phyloP scores from a whole-genome alignment of 1,139 yeast genomes.

The Fermentozyma sake region DNA sequence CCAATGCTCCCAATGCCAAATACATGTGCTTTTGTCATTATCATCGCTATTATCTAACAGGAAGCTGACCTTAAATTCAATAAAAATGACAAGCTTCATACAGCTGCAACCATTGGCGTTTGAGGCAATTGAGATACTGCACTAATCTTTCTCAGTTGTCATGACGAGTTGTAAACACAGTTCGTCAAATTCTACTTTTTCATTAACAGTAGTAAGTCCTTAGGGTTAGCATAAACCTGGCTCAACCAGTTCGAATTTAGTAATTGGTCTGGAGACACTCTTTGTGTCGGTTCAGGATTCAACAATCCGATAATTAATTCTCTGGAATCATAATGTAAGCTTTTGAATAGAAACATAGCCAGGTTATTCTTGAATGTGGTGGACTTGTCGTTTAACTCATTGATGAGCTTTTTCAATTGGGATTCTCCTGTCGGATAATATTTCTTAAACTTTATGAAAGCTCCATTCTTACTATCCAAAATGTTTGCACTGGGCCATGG shows the following conservation, averaged over 20 bases:
- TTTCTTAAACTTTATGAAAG: slow-evolving; percentile 8
- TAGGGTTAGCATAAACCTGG: slow-evolving; percentile 43
- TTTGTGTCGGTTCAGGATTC: slow-evolving; percentile 24
- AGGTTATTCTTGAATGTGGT: slow-evolving; percentile 22
- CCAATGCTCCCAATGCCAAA: too few species aligned
- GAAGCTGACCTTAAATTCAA: too few species aligned
- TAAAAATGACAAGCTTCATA: too few species aligned
- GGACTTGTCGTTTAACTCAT: slow-evolving; percentile 13
- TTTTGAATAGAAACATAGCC: slow-evolving; percentile 30
- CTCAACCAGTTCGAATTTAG: slow-evolving; percentile 35
- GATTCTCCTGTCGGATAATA: slow-evolving; percentile 9
- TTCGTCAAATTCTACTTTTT: too few species aligned
- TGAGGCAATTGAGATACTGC: too few species aligned
- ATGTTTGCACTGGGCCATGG: slow-evolving; percentile 45
- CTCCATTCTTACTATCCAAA: slow-evolving; percentile 12
- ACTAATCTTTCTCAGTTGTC: too few species aligned
- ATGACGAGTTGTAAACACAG: too few species aligned
- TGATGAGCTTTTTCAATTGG: slow-evolving; percentile 7
- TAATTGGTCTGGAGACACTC: slow-evolving; percentile 23
- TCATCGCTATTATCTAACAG: too few species aligned
- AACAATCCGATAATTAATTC: slow-evolving; percentile 28
- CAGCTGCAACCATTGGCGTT: too few species aligned
- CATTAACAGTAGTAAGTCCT: slow-evolving; percentile 33
- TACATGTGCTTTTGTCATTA: too few species aligned
- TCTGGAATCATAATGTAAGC: slow-evolving; percentile 38